A percentile compares a stretch with the other conserved stretches of the same genome.
Evolutionary conservation across 2,329 filamentous ascomycete species (phyloP).

Genomic region (Nigrospora sphaerica): DNA sequence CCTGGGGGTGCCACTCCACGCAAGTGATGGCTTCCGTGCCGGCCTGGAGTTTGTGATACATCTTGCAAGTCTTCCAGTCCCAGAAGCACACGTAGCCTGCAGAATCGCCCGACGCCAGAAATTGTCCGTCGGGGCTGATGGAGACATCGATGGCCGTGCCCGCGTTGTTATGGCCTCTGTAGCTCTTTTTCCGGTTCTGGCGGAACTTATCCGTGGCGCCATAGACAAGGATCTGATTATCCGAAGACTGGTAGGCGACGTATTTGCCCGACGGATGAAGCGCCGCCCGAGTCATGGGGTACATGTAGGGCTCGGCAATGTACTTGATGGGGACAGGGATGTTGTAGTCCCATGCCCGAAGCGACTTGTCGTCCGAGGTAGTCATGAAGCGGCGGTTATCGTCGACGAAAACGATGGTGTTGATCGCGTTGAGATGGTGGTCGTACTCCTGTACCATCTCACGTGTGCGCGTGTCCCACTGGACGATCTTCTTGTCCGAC

Average conservation of each 20-base stretch:
- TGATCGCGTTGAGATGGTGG: slow-evolving; percentile 94
- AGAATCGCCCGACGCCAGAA: slow-evolving; percentile 79
- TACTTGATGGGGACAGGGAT: slow-evolving; percentile 98
- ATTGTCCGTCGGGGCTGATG: slow-evolving; percentile 86
- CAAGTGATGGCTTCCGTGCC: slow-evolving; percentile 78
- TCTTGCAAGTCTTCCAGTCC: slow-evolving; percentile 99
- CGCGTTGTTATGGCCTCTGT: slow-evolving; percentile 91
- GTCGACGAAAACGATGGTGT: slow-evolving; percentile 95
- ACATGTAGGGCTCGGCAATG: slow-evolving; percentile 97
- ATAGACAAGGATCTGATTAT: slow-evolving; percentile 97
- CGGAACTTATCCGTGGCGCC: slow-evolving; percentile 91
- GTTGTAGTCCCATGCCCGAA: slow-evolving; percentile 96
- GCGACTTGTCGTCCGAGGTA: slow-evolving; percentile 92
- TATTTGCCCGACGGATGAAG: slow-evolving; percentile 88
- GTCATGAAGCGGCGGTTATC: slow-evolving; percentile 94
- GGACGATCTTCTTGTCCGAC: slow-evolving; percentile 98
- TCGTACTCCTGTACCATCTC: slow-evolving; percentile 95
- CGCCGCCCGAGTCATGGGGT: slow-evolving; percentile 80
- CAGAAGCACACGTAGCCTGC: slow-evolving; percentile 91
- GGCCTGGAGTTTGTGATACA: slow-evolving; percentile 93
- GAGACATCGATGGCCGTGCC: slow-evolving; percentile 88
- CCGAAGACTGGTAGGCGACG: slow-evolving; percentile 84
- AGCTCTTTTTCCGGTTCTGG: slow-evolving; percentile 95
- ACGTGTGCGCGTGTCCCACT: slow-evolving; percentile 79
- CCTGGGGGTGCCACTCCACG: slow-evolving; percentile 94